Evolutionary conservation across 345 rosid species (phyloP).

Genomic region (Cochlearia excelsa): DNA sequence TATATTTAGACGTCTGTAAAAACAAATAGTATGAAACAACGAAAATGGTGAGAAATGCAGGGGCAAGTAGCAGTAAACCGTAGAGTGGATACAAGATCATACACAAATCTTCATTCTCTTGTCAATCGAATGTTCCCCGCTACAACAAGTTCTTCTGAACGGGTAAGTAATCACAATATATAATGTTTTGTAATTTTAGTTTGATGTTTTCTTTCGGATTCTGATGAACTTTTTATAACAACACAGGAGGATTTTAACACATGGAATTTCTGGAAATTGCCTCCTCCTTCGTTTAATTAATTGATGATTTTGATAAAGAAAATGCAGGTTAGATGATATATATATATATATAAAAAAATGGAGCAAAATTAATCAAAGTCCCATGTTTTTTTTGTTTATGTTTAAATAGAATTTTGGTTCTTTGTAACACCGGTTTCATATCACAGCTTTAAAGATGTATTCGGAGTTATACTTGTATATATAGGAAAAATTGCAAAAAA

Average conservation of each 20-base stretch:
- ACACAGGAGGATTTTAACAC: conserved; percentile 83
- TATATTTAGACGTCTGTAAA: too few relatives aligned
- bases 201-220: conserved; percentile 3
- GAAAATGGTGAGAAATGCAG: conserved; percentile 41
- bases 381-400: neutral
- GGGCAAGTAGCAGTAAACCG: conserved; percentile 89
- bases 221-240: neutral
- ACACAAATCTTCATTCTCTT: conserved; percentile 71
- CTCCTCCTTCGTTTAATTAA: conserved; percentile 44
- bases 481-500: too few relatives aligned
- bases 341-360: conserved; percentile 11
- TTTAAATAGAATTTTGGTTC: neutral
- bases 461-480: conserved; percentile 26
- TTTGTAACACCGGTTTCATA: neutral
- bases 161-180: conserved; percentile 40
- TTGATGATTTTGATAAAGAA: conserved; percentile 18
- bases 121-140: conserved; percentile 90
- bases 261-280: conserved; percentile 93
- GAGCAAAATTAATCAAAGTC: conserved; percentile 2
- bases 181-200: neutral
- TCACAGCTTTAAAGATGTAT: conserved; percentile 24
- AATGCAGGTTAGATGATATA: conserved; percentile 24
- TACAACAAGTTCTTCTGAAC: conserved; percentile 55
- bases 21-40: neutral
- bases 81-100: conserved; percentile 78